Evolutionary conservation across 352 stramenopile species (phyloP).

Genomic region (Phytophthora tentaculata): DNA sequence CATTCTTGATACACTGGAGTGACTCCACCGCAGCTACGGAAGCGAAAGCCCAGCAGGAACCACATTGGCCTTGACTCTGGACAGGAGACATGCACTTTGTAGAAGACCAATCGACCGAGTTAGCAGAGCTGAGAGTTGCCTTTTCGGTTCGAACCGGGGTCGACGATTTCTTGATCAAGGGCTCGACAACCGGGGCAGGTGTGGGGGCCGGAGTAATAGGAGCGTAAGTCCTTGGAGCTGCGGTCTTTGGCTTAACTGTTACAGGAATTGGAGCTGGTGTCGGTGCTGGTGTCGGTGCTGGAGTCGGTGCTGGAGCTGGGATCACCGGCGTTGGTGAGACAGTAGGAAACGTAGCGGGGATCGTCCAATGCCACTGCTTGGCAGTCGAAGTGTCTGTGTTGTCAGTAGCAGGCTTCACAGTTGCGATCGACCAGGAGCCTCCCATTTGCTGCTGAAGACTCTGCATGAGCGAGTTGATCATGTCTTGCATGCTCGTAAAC

Average conservation of each 20-base stretch:
- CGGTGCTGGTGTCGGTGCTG: not conserved
- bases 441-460: constrained; percentile 29
- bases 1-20: constrained; percentile 80
- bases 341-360: constrained; percentile 12
- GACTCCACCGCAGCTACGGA: constrained; percentile 91
- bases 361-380: constrained; percentile 26
- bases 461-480: constrained; percentile 32
- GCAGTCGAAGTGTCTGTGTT: constrained; percentile 6
- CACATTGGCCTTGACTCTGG: constrained; percentile 97
- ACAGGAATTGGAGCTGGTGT: constrained; percentile 10
- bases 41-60: constrained; percentile 97
- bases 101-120: constrained; percentile 46
- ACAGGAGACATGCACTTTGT: constrained; percentile 57
- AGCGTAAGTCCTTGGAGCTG: constrained; percentile 8
- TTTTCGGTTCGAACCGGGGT: constrained; percentile 25
- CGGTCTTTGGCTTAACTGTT: constrained; percentile 8
- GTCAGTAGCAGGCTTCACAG: constrained; percentile 27
- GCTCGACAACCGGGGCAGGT: constrained; percentile 32
- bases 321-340: constrained; percentile 3
- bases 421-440: constrained; percentile 25
- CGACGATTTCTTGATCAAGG: constrained; percentile 13
- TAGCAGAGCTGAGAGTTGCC: constrained; percentile 3
- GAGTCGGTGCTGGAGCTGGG: constrained; percentile 6
- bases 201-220: constrained; percentile 29
- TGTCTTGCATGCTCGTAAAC: constrained; percentile 35